Conservation (phyloP, 345 rosid species). For the Clausena lansium region DNA sequence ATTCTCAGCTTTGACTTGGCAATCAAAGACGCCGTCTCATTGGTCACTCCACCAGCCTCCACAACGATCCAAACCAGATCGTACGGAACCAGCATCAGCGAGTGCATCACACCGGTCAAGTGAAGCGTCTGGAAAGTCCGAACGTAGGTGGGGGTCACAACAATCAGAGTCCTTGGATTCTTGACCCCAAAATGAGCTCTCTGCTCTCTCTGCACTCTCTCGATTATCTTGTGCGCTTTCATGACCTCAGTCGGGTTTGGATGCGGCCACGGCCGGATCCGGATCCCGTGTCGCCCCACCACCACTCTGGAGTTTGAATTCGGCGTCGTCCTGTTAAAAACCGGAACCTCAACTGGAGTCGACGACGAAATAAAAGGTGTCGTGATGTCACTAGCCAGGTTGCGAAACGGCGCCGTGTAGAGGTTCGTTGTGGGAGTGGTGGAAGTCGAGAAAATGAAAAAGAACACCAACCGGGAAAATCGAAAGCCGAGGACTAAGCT, state of each 20-base stretch:
- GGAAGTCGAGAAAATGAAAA: constrained; percentile 80
- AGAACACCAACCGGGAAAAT: constrained; percentile 88
- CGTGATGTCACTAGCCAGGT: constrained; percentile 16
- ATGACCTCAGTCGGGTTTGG: constrained; percentile 88
- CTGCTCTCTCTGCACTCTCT: constrained; percentile 92
- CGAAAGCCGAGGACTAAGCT: constrained; percentile 89
- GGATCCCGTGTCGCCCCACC: constrained; percentile 98
- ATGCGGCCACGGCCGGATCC: constrained; percentile 99
- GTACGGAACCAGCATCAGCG: constrained; percentile 84
- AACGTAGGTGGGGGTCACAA: constrained; percentile 87
- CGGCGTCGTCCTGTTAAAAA: constrained; percentile 35
- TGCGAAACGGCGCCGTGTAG: constrained; percentile 64
- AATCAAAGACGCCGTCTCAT: constrained; percentile 71
- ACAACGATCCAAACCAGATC: constrained; percentile 93
- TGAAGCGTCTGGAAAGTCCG: constrained; percentile 92
- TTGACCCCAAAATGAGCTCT: constrained; percentile 68
- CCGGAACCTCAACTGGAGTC: constrained; percentile 24
- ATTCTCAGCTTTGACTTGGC: constrained; percentile 62
- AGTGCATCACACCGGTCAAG: constrained; percentile 89
- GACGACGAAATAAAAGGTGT: constrained; percentile 19
- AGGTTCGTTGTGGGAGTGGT: constrained; percentile 30
- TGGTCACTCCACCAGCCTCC: constrained; percentile 82
- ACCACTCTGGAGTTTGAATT: constrained; percentile 61
- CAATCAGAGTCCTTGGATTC: constrained; percentile 59
- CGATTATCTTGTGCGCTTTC: constrained; percentile 88